A percentile compares a stretch with the other conserved stretches of the same genome.
Evolutionary conservation across 345 rosid species (phyloP).

Genomic region (Bruguiera parviflora): DNA sequence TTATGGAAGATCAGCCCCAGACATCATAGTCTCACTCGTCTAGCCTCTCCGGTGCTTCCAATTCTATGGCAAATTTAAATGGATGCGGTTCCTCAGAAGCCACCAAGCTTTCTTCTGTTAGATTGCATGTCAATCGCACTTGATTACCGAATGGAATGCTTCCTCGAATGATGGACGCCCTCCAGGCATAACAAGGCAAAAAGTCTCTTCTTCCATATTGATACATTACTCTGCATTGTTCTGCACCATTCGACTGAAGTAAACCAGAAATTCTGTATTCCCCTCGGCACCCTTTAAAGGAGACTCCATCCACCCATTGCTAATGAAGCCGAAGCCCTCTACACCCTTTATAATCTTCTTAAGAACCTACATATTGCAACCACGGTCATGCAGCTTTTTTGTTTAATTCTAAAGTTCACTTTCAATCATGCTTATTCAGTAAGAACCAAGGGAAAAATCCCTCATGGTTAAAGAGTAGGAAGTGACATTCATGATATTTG

Average conservation of each 20-base stretch:
- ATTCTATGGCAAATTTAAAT: neutral
- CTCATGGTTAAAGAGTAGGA: no score
- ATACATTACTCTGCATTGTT: conserved; percentile 18
- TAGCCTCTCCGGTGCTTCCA: neutral
- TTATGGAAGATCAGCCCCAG: no score
- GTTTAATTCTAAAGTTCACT: neutral
- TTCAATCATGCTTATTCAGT: neutral
- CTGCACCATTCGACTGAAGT: conserved; percentile 46
- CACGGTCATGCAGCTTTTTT: neutral
- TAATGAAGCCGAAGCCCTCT: conserved; percentile 60
- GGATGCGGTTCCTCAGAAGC: neutral
- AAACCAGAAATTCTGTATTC: conserved; percentile 77
- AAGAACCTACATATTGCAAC: conserved; percentile 50
- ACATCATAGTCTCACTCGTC: neutral
- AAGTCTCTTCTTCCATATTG: neutral
- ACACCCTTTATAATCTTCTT: conserved; percentile 75
- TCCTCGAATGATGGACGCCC: neutral
- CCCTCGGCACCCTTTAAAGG: conserved; percentile 94
- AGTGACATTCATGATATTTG: no score
- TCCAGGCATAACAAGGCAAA: neutral
- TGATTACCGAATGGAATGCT: neutral
- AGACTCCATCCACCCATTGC: conserved; percentile 80
- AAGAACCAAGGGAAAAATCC: no score
- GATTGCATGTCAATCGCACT: neutral
- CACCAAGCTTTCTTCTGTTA: neutral